These are phyloP conservation scores for Aphanomyces cochlioides DNA, from an alignment of 352 stramenopile genomes.

Conservation along the genomic window DNA sequence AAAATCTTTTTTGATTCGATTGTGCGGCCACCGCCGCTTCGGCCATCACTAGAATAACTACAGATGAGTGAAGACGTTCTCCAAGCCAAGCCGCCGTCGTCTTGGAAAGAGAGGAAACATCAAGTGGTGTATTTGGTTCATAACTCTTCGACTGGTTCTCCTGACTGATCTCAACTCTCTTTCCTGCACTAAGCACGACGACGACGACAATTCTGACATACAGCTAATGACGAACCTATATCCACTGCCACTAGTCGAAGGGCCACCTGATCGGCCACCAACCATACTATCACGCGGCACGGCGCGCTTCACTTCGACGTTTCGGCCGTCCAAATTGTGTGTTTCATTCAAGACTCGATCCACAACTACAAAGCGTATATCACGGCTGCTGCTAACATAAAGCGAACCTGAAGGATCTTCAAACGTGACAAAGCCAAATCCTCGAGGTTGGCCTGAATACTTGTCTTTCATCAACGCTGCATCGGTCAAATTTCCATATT, in stretches of 20 bases:
- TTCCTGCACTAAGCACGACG: conserved; percentile 16
- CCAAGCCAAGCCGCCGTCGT: neutral
- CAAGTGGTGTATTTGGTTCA: conserved; percentile 14
- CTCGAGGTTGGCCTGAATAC: conserved; percentile 87
- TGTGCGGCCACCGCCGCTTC: conserved; percentile 35
- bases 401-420: conserved; percentile 78
- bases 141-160: conserved; percentile 5
- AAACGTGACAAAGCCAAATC: conserved; percentile 93
- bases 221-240: conserved; percentile 31
- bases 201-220: conserved; percentile 2
- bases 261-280: conserved; percentile 31
- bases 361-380: conserved; percentile 48
- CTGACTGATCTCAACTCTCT: conserved; percentile 8
- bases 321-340: conserved; percentile 86
- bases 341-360: conserved; percentile 79
- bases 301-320: conserved; percentile 90
- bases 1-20: conserved; percentile 91
- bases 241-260: neutral
- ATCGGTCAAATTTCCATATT: conserved; percentile 83
- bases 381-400: neutral
- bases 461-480: conserved; percentile 92
- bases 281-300: conserved; percentile 83
- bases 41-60: conserved; percentile 23
- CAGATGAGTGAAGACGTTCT: neutral
- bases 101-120: conserved; percentile 11